Evolutionary conservation across 441 rosid species (phyloP), one percentile per base, ranked within the genome.

Genomic region (Capsella rubella): DNA sequence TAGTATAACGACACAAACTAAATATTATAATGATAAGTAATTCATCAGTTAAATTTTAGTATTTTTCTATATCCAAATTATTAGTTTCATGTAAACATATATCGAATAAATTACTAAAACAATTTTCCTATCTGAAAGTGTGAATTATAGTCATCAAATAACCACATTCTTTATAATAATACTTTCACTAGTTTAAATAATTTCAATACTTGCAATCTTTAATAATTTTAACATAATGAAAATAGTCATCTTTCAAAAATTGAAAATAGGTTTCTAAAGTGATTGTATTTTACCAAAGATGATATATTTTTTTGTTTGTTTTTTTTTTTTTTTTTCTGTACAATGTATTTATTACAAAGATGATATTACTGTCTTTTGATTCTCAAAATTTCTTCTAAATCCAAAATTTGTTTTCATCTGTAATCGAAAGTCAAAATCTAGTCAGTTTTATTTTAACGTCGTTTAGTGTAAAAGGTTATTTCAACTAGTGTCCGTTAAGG

Each of bases 361-460:
- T 49, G 2, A 21, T 21, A 50, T 21, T 25, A 47, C n/a, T 8
- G 3, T 34, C 9, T 34, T 14, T 14, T 25, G 14, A 21, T 18
- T 34, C 15, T 64, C 11, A 34, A 49, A 7, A 15, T 31, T 10
- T 64, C 28, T 46, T 31, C 4, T 47, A 47, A 3, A 8, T 8
- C 50, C 21, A 50, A 50, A 64, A 34, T 0, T 31, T 16, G 12
- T n/a, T 27, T 73, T 9, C 4, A n/a, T 53, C 16, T 47, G 29
- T 73, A 56, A 29, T 65, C 52, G 12, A 66, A 65, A 49, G 78
- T 74, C 72, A 74, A 65, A 71, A 37, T 49, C 2, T 49, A 56
- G 21, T 64, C 52, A 55, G 43, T 8, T 54, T 55, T 34, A 21
- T 21, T 40, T 10, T 61, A 72, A 14, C 39, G 25, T 64, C 12